Evolutionary conservation across 345 rosid genomes (phyloP), one percentile per base, ranked within the genome.

Genomic region (Brassica juncea): DNA sequence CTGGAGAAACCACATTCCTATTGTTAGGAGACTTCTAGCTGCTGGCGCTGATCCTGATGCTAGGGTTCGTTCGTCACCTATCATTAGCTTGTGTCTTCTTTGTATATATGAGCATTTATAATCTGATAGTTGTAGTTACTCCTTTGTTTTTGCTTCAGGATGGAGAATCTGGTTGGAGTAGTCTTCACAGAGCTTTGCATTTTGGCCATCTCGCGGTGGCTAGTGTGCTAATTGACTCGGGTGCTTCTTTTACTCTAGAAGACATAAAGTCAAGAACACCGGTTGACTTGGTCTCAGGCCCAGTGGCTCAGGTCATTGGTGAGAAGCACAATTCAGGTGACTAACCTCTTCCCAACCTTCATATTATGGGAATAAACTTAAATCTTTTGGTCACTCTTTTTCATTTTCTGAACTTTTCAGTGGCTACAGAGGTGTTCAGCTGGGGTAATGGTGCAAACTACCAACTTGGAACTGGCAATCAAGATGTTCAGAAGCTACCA

Each of bases 151-250:
- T 77, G 16, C 63, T 39, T 84, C 86, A 93, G 99, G 99, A 95
- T 86, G 99, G 99, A 82, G 99, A 95, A 84, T 95, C 99, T 37
- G 99, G 98, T 66, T 95, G 99, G 96, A 93, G 93, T 84, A 88
- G 97, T 82, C 97, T 95, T 76, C 99, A 93, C 74, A 82, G 98
- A 86, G 98, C 99, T 76, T 87, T 93, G 78, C 96, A 95, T 81
- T 95, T 95, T 82, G 98, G 98, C 72, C 98, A 95, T 90, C 98
- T 95, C 74, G 94, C 98, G 14, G 99, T 91, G 47, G 99, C 97
- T 73, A 90, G 94, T 80, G 76, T 88, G 52, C 92, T 95, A 15
- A 84, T 95, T 82, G 92, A 90, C 80, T 84, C 88, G 11, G 89
- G 96, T 80, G 97, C 97, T 73, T 93, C 92, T 63, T 79, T 86